Evolutionary conservation across 148 eudicot species (phyloP), one percentile per base, ranked within the genome.

Genomic region (Persicaria tinctoria): DNA sequence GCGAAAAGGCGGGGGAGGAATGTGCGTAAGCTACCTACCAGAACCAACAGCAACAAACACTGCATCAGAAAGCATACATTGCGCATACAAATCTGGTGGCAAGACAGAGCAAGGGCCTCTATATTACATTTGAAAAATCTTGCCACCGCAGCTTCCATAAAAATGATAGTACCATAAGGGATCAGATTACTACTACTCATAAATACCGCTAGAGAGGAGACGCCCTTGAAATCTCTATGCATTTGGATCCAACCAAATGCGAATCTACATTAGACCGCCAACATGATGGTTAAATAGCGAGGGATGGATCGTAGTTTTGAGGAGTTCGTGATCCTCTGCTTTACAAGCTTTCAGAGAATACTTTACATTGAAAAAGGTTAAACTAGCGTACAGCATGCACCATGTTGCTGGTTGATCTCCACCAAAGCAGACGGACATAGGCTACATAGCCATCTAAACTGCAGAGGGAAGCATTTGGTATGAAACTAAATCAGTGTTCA

Each of bases 91-190:
- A 17, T 7, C 41, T 66, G 70, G 70, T 66, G 70, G 70, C 70
- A 66, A 66, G 18, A 60, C 27, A 66, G 47, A 38, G 70, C 70
- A 12, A 38, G 70, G 46, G 47, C 3, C 70, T 66, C 70, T 66
- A 66, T 66, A 41, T 66, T 66, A 66, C 70, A 75, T 68, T 70
- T 46, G n/a, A 23, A 27, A 75, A 23, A 63, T 17, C 59, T 46
- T 23, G 75, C 44, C 23, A 72, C 38, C 14, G 16, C 44, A 32
- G 50, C 72, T 44, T 62, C 16, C 44, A 11, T 32, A 49, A 57
- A 9, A 8, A 57, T 7, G 53, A 12, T 20, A 6, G 51, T 57
- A 66, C 70, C 47, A 66, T n/a, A 66, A 66, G 46, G 1, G 48
- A 66, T 66, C 70, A 66, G 38, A 66, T 38, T 66, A 66, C 70